Conservation (phyloP, 2,329 filamentous ascomycete species). For the Phoma herbarum region DNA sequence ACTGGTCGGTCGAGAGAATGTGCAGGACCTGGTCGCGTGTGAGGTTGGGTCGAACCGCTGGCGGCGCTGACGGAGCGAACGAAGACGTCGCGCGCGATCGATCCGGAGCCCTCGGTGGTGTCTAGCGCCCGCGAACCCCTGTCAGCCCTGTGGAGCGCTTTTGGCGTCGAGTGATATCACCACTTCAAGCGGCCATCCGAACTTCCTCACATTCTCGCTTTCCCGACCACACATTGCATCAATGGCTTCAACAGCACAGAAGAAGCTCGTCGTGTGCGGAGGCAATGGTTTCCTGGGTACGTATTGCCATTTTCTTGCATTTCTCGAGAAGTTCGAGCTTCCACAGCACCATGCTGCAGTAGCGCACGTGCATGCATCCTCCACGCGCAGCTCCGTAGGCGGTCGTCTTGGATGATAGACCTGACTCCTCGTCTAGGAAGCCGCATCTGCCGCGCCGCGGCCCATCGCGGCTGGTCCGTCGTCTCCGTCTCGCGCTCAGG, state of each 20-base stretch:
- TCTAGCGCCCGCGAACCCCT: conserved; percentile 26
- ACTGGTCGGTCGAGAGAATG: too few species aligned
- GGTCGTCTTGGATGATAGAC: too few species aligned
- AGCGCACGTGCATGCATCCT: background rate
- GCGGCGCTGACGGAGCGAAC: too few species aligned
- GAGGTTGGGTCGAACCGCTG: too few species aligned
- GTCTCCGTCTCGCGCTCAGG: conserved; percentile 96
- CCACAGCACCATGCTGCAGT: background rate
- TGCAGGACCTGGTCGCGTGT: too few species aligned
- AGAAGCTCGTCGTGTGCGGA: conserved; percentile 88
- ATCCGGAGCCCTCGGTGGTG: conserved; percentile 11
- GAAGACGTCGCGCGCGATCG: background rate
- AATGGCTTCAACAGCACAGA: conserved; percentile 68
- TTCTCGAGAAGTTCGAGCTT: background rate
- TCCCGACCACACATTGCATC: conserved; percentile 17
- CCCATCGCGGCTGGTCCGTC: conserved; percentile 87
- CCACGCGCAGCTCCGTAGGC: background rate
- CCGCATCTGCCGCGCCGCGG: conserved; percentile 90
- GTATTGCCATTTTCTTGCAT: conserved; percentile 11
- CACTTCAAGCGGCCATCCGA: conserved; percentile 36
- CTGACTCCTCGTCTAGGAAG: conserved; percentile 57
- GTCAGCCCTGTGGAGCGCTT: conserved; percentile 32
- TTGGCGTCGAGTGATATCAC: conserved; percentile 47
- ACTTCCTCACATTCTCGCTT: conserved; percentile 1
- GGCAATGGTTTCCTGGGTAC: conserved; percentile 89